Evolutionary conservation across 2,329 filamentous ascomycete species (phyloP).

Genomic region (Aspergillus novoparasiticus): DNA sequence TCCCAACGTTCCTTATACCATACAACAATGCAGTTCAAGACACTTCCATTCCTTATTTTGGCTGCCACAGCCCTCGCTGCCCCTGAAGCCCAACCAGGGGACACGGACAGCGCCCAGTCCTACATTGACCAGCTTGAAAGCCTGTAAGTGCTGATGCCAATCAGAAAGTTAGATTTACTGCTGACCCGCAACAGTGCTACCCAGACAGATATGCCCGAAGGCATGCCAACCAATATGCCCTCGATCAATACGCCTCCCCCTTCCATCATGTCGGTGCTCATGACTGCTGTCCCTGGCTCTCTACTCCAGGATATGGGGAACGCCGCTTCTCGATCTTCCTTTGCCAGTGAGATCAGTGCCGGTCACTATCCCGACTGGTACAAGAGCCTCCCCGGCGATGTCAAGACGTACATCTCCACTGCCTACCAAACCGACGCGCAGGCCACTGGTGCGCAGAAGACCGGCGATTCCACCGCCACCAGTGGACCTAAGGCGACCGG

Average conservation of each 20-base stretch:
- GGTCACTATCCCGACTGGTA: slow-evolving; percentile 33
- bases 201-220: not conserved
- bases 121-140: slow-evolving; percentile 5
- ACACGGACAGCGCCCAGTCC: slow-evolving; percentile 4
- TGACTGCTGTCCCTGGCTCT: slow-evolving; percentile 30
- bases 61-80: slow-evolving; percentile 24
- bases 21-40: slow-evolving; percentile 28
- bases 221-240: slow-evolving; percentile 10
- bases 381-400: slow-evolving; percentile 25
- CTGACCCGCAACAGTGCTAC: not conserved
- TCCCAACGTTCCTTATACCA: not conserved
- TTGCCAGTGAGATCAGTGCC: slow-evolving; percentile 26
- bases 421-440: not conserved
- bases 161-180: not conserved
- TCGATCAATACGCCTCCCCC: slow-evolving; percentile 13
- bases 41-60: slow-evolving; percentile 25
- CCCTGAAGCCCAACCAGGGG: slow-evolving; percentile 12
- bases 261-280: slow-evolving; percentile 28
- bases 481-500: slow-evolving; percentile 2
- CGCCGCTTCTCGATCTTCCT: slow-evolving; percentile 20
- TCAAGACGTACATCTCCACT: slow-evolving; percentile 28
- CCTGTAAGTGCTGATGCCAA: slow-evolving; percentile 1
- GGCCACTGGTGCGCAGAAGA: slow-evolving; percentile 4
- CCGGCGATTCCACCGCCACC: slow-evolving; percentile 1
- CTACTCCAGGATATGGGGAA: slow-evolving; percentile 24